Base-by-base conservation (phyloP, 169 alveolate genomes). In the Babesia caballi region DNA sequence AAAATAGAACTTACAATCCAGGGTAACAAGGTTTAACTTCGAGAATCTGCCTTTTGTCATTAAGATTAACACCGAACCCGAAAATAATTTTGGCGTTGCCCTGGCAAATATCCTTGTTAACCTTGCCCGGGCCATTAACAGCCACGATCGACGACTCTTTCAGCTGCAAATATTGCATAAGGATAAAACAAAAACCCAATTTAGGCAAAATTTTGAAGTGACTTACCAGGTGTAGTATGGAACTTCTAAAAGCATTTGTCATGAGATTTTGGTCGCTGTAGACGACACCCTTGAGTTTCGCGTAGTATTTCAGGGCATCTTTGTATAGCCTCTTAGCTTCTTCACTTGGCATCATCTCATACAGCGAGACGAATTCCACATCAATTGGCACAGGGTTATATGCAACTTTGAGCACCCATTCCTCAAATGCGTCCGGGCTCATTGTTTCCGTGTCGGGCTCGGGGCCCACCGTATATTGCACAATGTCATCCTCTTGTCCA, bases 401-500 rank as follows among this genome's bases (percentile, higher is more conserved):
- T 4, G 58, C 52, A 9, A 80, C 83, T 23, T 59, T 36, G 46
- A 21, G 47, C n/a, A 69, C 51, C 88, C 88, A 80, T 8, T 80
- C 77, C 41, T 66, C 67, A 35, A 80, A 42, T n/a, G 44, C 78
- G 2, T 61, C 65, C n/a, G 74, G 59, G 30, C 58, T 27, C 52
- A 63, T 14, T 14, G 42, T 23, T 40, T 68, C 52, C 21, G 51
- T 49, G 23, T 65, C 21, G 30, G 88, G 88, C 35, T 80, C 88
- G 23, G 88, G 88, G n/a, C 88, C 88, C n/a, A 80, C 61, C 11
- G 88, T 69, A 58, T 57, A 70, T 21, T 73, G 74, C 38, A 40
- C 50, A 21, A 70, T 30, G 25, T 80, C 78, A 19, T 77, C 59
- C 2, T 50, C 59, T 27, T 60, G 35, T 4, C 30, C 65, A 21